phyloP scores from a whole-genome alignment of 2,329 filamentous ascomycete species.

The Sporothrix phasma region DNA sequence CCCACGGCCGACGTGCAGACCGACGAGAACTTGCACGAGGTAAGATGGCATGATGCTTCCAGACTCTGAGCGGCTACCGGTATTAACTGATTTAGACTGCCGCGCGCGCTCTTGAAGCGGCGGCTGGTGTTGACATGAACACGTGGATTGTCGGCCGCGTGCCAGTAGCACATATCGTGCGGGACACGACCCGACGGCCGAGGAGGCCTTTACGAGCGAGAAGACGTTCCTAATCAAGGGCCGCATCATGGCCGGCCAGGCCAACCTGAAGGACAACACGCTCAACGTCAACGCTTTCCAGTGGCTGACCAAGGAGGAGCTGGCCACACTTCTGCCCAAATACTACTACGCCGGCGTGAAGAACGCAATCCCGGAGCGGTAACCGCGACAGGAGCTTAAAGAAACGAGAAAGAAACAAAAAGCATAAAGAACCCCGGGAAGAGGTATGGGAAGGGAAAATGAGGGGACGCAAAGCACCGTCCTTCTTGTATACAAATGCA shows the following conservation, averaged over 20 bases:
- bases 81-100: slow-evolving; percentile 60
- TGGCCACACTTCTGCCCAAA: slow-evolving; percentile 53
- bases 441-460: background rate
- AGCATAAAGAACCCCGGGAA: background rate
- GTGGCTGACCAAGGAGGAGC: slow-evolving; percentile 87
- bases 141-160: slow-evolving; percentile 92
- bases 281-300: slow-evolving; percentile 73
- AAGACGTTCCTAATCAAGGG: slow-evolving; percentile 96
- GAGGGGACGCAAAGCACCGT: background rate
- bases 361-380: slow-evolving; percentile 78
- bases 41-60: slow-evolving; percentile 30
- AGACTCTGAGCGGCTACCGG: background rate
- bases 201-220: slow-evolving; percentile 42
- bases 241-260: slow-evolving; percentile 95
- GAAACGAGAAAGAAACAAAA: background rate
- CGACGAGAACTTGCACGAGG: slow-evolving; percentile 72
- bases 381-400: slow-evolving; percentile 10
- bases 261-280: slow-evolving; percentile 61
- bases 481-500: slow-evolving; percentile 12
- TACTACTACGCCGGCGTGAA: slow-evolving; percentile 66
- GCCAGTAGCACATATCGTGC: slow-evolving; percentile 71
- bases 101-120: slow-evolving; percentile 62
- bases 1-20: slow-evolving; percentile 60
- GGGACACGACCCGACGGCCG: slow-evolving; percentile 37
- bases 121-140: slow-evolving; percentile 92